Evolutionary conservation across 192 early-diverging fungal species (phyloP), one percentile per base, ranked within the genome.

Genomic region (Lunasporangiospora selenospora): DNA sequence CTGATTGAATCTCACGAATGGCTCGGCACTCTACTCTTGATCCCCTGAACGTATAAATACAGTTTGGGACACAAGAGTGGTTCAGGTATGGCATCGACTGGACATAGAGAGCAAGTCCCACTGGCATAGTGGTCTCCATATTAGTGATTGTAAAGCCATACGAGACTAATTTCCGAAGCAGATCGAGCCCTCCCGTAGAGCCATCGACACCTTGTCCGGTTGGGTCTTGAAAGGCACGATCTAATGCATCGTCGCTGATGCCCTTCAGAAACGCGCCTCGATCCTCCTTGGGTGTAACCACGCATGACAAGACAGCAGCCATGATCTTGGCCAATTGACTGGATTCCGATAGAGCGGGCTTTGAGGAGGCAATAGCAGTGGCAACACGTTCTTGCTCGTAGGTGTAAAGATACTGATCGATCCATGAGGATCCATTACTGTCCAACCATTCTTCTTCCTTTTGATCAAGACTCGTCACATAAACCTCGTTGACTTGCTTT

Each of bases 51-150:
- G 53, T 62, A 26, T 71, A 71, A 10, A 71, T 26, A 37, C 67
- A 71, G 59, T 71, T 71, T 13, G 67, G 67, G 11, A 71, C 41
- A 23, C 67, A 71, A 1, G 67, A 71, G 12, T 71, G 67, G 15
- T 71, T 71, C 53, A 71, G 47, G 29, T 57, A 71, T 10, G 67
- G 58, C 45, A 71, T 71, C 40, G 59, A 56, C 59, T 71, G 67
- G 24, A 71, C 53, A 51, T 62, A 71, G 0, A 71, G 41, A 1
- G 58, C 58, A 6, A 71, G 31, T 3, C 59, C 67, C 30, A 71
- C 47, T 12, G 46, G 33, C 7, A 40, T 26, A 8, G 67, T 71
- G 2, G 67, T 71, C 23, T 71, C 50, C 46, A 71, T 6, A 26
- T 71, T 71, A 1, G 67, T 57, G 18, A 71, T 57, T 1, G 58